phyloP scores from a whole-genome alignment of 768 basidiomycete genomes.

The Kwoniella europaea region DNA sequence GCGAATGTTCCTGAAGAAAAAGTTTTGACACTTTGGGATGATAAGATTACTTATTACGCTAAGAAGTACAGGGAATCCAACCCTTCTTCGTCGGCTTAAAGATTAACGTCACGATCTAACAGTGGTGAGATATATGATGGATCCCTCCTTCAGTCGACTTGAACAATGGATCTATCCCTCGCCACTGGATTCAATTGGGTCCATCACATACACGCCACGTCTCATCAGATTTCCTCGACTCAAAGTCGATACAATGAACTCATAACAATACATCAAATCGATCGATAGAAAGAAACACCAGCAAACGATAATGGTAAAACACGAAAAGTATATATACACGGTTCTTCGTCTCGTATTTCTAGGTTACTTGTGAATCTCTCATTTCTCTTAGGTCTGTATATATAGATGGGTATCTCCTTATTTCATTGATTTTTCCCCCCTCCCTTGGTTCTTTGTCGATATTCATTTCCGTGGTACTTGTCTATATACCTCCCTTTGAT shows the following conservation, averaged over 20 bases:
- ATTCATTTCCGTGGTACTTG: background rate
- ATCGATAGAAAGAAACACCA: too few relatives aligned
- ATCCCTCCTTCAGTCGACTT: too few relatives aligned
- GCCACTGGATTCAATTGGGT: too few relatives aligned
- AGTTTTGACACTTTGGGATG: slow-evolving; percentile 37
- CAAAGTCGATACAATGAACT: too few relatives aligned
- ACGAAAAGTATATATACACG: background rate
- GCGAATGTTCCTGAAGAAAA: slow-evolving; percentile 39
- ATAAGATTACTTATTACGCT: slow-evolving; percentile 39
- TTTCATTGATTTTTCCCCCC: background rate
- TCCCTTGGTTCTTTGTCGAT: background rate
- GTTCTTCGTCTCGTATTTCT: background rate
- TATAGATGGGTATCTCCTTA: background rate
- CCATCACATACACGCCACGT: too few relatives aligned
- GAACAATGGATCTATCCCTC: too few relatives aligned
- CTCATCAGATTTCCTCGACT: too few relatives aligned
- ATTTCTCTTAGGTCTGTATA: background rate
- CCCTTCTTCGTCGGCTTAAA: background rate
- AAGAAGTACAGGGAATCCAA: slow-evolving; percentile 29
- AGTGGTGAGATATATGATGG: background rate
- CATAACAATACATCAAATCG: too few relatives aligned
- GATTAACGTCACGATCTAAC: too few relatives aligned
- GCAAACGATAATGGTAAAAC: too few relatives aligned
- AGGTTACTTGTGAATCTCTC: background rate
- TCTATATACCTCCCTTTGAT: background rate